These are phyloP conservation scores for Monosporozyma servazzii DNA, from an alignment of 805 yeast species.

Conservation along the genomic window DNA sequence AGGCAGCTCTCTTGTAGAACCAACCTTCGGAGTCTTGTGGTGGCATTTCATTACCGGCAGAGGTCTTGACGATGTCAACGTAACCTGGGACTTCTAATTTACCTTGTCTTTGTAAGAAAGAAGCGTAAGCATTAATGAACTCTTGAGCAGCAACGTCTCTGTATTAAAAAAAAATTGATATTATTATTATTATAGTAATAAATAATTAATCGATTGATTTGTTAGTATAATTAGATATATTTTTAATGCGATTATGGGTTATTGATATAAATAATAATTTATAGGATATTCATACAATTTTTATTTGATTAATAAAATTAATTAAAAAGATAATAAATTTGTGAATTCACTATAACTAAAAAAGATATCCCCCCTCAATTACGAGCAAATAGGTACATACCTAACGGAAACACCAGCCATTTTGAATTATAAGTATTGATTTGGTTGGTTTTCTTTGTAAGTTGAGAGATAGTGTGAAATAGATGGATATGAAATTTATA, in stretches of 20 bases:
- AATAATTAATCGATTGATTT: background rate
- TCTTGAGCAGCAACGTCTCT: constrained; percentile 99
- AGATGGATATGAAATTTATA: too few species aligned
- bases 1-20: constrained; percentile 99
- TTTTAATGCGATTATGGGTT: too few species aligned
- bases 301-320: too few species aligned
- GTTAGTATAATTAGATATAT: constrained; percentile 1
- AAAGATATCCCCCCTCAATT: background rate
- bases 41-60: constrained; percentile 97
- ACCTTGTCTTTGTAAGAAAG: constrained; percentile 99
- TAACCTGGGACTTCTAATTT: constrained; percentile 99
- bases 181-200: constrained; percentile 24
- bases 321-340: background rate
- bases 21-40: constrained; percentile 99
- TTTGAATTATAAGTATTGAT: constrained; percentile 27
- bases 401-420: constrained; percentile 99
- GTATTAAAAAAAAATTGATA: constrained; percentile 20
- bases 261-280: background rate
- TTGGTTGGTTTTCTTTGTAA: background rate
- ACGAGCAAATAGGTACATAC: constrained; percentile 43
- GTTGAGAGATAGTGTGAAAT: too few species aligned
- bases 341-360: background rate
- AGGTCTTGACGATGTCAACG: constrained; percentile 99
- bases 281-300: background rate
- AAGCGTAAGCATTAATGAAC: constrained; percentile 98